A percentile compares a stretch with the other conserved stretches of the same genome.
These are phyloP conservation scores for Microbotryum scabiosae DNA, from an alignment of 1,284 basidiomycete genomes.

Conservation along the genomic window DNA sequence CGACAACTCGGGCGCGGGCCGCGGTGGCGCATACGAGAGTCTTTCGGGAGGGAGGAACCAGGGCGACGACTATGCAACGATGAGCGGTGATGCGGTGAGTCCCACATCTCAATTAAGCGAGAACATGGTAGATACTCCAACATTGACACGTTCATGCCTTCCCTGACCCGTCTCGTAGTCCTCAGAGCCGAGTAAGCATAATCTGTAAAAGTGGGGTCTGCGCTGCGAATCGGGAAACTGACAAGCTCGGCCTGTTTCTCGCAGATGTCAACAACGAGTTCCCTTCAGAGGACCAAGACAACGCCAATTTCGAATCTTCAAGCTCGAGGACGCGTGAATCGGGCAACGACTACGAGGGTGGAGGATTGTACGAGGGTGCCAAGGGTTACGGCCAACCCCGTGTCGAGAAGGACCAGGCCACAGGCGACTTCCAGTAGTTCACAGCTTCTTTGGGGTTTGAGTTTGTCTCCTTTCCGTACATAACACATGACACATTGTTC, in stretches of 20 bases:
- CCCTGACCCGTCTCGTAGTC: conserved; percentile 7
- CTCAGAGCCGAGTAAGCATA: conserved; percentile 16
- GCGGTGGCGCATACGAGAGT: not conserved
- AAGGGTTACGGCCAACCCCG: not conserved
- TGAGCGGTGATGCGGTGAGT: conserved; percentile 1
- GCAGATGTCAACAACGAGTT: conserved; percentile 30
- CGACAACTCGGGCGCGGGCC: no score
- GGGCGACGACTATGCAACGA: not conserved
- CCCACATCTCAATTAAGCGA: not conserved
- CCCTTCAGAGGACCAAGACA: conserved; percentile 9
- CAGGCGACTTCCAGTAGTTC: not conserved
- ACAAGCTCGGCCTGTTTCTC: no score
- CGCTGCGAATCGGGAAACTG: not conserved
- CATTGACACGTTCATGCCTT: no score
- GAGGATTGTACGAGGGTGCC: conserved; percentile 1
- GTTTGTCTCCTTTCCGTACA: no score
- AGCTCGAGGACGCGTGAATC: no score
- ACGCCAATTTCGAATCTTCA: conserved; percentile 13
- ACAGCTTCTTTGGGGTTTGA: no score
- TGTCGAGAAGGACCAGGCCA: conserved; percentile 1
- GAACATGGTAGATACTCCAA: no score
- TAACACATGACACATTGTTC: conserved; percentile 4
- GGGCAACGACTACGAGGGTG: not conserved
- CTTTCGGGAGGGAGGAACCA: not conserved
- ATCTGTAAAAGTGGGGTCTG: no score